Conservation (phyloP, 345 rosid genomes). For the Rhodamnia rubescens region DNA sequence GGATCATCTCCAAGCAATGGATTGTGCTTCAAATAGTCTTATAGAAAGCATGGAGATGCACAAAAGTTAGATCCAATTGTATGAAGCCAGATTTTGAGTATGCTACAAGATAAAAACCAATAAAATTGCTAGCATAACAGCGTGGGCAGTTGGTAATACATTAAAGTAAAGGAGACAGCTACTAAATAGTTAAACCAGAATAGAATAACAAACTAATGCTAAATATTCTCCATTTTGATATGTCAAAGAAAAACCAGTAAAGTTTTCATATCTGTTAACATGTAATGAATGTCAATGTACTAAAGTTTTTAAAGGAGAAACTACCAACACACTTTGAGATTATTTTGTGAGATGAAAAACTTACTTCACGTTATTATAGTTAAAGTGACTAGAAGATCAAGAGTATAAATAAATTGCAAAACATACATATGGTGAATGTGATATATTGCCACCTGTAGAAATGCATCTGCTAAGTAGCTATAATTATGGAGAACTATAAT, state of each 20-base stretch:
- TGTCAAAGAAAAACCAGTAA: not conserved
- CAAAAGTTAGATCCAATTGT: not conserved
- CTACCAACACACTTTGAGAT: not conserved
- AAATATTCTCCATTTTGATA: not conserved
- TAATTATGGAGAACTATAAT: not conserved
- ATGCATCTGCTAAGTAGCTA: not conserved
- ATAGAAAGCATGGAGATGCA: conserved; percentile 6
- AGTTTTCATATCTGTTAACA: not conserved
- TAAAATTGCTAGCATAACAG: not conserved
- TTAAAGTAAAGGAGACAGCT: not conserved
- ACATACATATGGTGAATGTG: not conserved
- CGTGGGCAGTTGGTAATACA: not conserved
- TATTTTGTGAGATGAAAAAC: not conserved
- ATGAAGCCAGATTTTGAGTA: not conserved
- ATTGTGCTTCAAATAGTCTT: conserved; percentile 61
- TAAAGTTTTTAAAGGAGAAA: not conserved
- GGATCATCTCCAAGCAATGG: conserved; percentile 82
- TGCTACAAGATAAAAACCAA: not conserved
- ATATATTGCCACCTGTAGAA: not conserved
- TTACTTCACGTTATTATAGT: not conserved
- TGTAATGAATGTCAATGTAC: not conserved
- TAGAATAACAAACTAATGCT: not conserved
- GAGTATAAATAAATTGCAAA: not conserved
- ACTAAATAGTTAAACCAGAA: not conserved
- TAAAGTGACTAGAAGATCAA: not conserved